Base-by-base conservation (phyloP, 1,284 basidiomycete genomes). In the Tylopilus orsonianus region DNA sequence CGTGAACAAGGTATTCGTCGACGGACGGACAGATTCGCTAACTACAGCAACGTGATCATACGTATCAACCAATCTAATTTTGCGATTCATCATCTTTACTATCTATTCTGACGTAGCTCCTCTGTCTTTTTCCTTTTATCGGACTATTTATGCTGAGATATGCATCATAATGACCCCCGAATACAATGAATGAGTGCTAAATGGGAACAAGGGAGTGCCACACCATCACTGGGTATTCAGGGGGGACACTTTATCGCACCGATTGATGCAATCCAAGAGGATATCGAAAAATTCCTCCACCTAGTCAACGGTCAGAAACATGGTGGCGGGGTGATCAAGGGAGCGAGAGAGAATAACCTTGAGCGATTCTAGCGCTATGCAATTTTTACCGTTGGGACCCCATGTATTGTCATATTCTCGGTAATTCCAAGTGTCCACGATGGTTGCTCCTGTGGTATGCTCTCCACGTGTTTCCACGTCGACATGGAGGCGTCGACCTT, bases 1-100 rank as follows among this genome's bases (percentile, higher is more conserved):
- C 10, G 73, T 78, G 4, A 90, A 81, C 71, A 90, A 87, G 74
- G 88, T 94, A 27, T 93, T 93, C 60, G 58, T 90, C 30, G 62
- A 67, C 13, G 44, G 48, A 38, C 50, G 55, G 44, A 46, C n/a
- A 8, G 49, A 56, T 23, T 20, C 24, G 8, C 45, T 26, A 27
- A 27, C 26, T 14, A 20, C 22, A 23, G 20, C 12, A 13, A 19
- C 20, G 6, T 46, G 34, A 42, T 13, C 16, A 9, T 18, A 22
- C 10, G 12, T 26, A 22, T 24, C 8, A 33, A 16, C n/a, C 16
- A 12, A 37, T 46, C 23, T 35, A 14, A 13, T 38, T 3, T 14
- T 40, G 18, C 18, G 16, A 32, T 24, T 6, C 8, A 1, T 7
- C n/a, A 30, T 29, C 12, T 18, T 35, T 2, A 24, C 5, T 29